Percentiles rank a stretch among this genome's conserved stretches.
Evolutionary conservation across 2,329 filamentous ascomycete genomes (phyloP).

Genomic region (Aspergillus latus): DNA sequence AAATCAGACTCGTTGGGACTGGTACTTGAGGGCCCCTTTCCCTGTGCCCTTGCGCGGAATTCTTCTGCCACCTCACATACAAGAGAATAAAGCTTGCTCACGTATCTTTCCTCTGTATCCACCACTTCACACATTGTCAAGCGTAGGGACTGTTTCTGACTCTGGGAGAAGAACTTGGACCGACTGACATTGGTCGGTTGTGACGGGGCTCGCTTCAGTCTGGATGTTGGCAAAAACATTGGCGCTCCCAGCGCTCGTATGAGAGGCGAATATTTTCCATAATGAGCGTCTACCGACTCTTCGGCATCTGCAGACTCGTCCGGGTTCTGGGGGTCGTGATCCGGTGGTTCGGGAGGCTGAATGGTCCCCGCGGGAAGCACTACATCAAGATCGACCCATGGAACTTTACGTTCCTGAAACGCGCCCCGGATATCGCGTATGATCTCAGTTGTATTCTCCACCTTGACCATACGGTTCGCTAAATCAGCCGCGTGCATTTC

Average conservation of each 20-base stretch:
- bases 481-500: conserved; percentile 92
- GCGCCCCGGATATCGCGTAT: conserved; percentile 72
- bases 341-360: conserved; percentile 58
- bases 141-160: conserved; percentile 79
- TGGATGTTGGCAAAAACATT: conserved; percentile 82
- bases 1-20: conserved; percentile 73
- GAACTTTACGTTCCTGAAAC: conserved; percentile 76
- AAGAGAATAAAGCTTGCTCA: conserved; percentile 80
- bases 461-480: conserved; percentile 77
- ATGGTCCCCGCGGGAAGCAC: conserved; percentile 78
- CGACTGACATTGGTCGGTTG: conserved; percentile 78
- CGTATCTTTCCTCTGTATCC: conserved; percentile 92
- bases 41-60: conserved; percentile 69
- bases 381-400: conserved; percentile 83
- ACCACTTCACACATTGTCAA: conserved; percentile 88
- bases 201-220: conserved; percentile 80
- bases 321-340: conserved; percentile 64
- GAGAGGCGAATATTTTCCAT: conserved; percentile 73
- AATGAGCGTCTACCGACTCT: conserved; percentile 52
- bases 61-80: conserved; percentile 78
- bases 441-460: conserved; percentile 73
- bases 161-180: conserved; percentile 72
- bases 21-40: conserved; percentile 59
- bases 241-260: conserved; percentile 79
- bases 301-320: conserved; percentile 53